Percentiles rank a stretch among this genome's conserved stretches.
phyloP scores from a whole-genome alignment of 352 stramenopile genomes.

The Globisporangium cystogenes region DNA sequence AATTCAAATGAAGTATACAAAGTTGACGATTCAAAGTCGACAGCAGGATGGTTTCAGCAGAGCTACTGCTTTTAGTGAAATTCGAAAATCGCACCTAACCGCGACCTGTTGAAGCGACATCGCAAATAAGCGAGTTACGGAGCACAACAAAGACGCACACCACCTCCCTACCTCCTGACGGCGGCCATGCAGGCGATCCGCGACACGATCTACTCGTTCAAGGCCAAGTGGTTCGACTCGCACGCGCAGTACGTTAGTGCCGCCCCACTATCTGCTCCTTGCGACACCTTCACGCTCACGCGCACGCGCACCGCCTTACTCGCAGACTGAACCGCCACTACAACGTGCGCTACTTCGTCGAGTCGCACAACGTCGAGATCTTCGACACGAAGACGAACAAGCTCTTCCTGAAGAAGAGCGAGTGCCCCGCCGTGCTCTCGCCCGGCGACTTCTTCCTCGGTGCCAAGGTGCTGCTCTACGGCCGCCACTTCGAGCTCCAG shows the following conservation, averaged over 20 bases:
- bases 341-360: conserved; percentile 75
- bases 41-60: too few species aligned
- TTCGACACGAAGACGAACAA: conserved; percentile 85
- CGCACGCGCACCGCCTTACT: too few species aligned
- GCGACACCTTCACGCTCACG: too few species aligned
- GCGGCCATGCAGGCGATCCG: conserved; percentile 59
- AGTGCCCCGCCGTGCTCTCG: conserved; percentile 59
- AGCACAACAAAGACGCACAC: too few species aligned
- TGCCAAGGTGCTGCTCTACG: conserved; percentile 76
- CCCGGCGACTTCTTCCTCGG: conserved; percentile 81
- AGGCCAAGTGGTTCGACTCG: conserved; percentile 73
- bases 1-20: too few species aligned
- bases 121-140: too few species aligned
- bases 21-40: too few species aligned
- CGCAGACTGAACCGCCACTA: conserved; percentile 74
- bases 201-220: conserved; percentile 80
- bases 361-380: conserved; percentile 84
- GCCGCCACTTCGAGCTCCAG: conserved; percentile 75
- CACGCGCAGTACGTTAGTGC: conserved; percentile 66
- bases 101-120: too few species aligned
- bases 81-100: too few species aligned
- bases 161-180: too few species aligned
- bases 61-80: too few species aligned
- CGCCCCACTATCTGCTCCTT: too few species aligned
- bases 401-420: conserved; percentile 90